Evolutionary conservation across 2,329 filamentous ascomycete genomes (phyloP), one percentile per base, ranked within the genome.

Genomic region (Penicillium sp.): DNA sequence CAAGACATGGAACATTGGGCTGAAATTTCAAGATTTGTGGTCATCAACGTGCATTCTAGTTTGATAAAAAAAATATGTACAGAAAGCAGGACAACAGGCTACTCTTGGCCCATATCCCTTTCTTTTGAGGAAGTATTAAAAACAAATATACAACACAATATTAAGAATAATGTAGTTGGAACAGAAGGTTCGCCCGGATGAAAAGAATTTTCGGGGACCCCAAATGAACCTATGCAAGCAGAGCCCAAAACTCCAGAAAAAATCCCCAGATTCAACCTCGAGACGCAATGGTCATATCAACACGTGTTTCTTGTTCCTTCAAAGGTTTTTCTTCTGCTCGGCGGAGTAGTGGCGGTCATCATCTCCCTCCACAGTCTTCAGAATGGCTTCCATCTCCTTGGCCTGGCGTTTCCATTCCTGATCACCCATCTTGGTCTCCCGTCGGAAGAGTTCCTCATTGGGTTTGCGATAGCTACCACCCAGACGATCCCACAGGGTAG

Each of bases 401-500:
- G 82, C 81, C 78, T 96, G 92, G 70, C 86, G 84, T 70, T 88
- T 83, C 91, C 92, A 96, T 73, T 92, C 88, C 59, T 82, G 83
- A 68, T 90, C 79, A 62, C 85, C 89, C 89, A 95, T 93, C 82
- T 96, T 96, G 67, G 85, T 86, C 73, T 95, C 89, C 72, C 88
- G 88, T 67, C 87, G 79, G 80, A 96, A 97, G 65, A 96, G 84
- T 77, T 92, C 91, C 55, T 88, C 84, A 67, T 95, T 93, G 21
- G 93, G 93, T 80, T 88, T 86, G 67, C 91, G 84, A 80, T 96
- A 97, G 73, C 90, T 96, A 60, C 90, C 90, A 56, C 92, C 91
- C 26, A 97, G 76, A 52, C 92, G 88, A 74, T 97, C 93, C 90
- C 93, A 96, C 23, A 96, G 81, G 1, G 93, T 96, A 14, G 91